Conservation (phyloP, 495 filamentous ascomycete species). For the Aspergillus ostianus region DNA sequence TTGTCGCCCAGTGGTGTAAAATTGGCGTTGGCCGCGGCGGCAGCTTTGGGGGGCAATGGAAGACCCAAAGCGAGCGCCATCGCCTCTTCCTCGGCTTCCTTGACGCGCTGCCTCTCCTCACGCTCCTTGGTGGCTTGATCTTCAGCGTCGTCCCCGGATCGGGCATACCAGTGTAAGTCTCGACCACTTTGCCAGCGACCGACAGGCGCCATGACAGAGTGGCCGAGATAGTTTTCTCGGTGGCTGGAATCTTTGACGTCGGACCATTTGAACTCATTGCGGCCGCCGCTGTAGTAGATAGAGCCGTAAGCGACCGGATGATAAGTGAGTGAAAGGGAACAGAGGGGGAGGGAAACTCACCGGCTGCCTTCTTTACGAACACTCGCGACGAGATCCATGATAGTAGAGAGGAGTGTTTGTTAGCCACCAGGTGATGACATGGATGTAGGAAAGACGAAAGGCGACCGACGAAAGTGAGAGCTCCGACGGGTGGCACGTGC, state of each 20-base stretch:
- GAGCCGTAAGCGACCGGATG: conserved; percentile 12
- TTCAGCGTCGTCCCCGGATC: conserved; percentile 57
- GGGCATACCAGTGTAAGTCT: conserved; percentile 88
- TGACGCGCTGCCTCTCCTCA: conserved; percentile 74
- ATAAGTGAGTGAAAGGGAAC: background rate
- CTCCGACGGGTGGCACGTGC: conserved; percentile 23
- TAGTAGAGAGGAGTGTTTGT: conserved; percentile 6
- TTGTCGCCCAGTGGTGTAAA: conserved; percentile 38
- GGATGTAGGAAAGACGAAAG: background rate
- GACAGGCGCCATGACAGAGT: conserved; percentile 91
- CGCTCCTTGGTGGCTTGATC: conserved; percentile 62
- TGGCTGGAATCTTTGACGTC: conserved; percentile 84
- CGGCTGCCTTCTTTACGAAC: conserved; percentile 91
- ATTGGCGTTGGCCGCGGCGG: conserved; percentile 39
- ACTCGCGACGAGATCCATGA: conserved; percentile 91
- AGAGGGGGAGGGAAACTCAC: conserved; percentile 30
- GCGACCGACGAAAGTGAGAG: background rate
- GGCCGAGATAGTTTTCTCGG: conserved; percentile 96
- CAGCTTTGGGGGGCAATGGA: conserved; percentile 52
- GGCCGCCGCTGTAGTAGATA: conserved; percentile 64
- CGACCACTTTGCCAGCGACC: conserved; percentile 92
- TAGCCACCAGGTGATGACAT: too few relatives aligned
- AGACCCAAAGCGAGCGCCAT: conserved; percentile 78
- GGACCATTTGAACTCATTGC: conserved; percentile 92
- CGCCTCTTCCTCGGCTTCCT: conserved; percentile 91